Evolutionary conservation across 2,329 filamentous ascomycete species (phyloP), one percentile per base, ranked within the genome.

Genomic region (Xylariales sp.): DNA sequence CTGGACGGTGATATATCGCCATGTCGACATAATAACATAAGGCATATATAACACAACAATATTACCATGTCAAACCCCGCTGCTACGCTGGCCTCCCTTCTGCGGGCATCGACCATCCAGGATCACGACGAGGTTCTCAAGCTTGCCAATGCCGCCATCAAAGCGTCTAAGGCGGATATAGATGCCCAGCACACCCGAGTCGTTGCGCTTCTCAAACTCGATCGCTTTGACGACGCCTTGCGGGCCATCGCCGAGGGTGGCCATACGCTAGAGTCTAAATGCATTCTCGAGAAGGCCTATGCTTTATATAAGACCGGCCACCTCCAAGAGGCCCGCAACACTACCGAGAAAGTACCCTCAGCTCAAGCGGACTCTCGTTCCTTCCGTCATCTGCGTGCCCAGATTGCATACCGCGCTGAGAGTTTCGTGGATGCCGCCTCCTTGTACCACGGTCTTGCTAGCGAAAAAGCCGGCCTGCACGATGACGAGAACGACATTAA

Each of bases 251-350:
- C 89, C 67, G 87, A 89, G 43, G 89, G 84, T 18, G 89, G 89
- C 56, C 83, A 86, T 65, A 83, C 81, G 70, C 81, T 94, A 65
- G 87, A 90, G 76, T 82, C 86, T 46, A 80, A 81, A 65, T 92
- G 90, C 72, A 76, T 81, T 16, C 83, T 94, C 50, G 93, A 94
- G 79, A 90, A 90, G 77, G 88, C 91, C 1, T 97, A 97, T 81
- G 90, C 91, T n/a, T 85, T 94, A 23, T 97, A 96, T 82, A 96
- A 94, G 82, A 86, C 88, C 0, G 91, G 92, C 30, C 85, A 89
- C 71, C 85, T 93, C 1, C 82, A 85, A 23, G 89, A 90, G 64
- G 92, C 93, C 23, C 84, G 86, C 32, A 79, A 76, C 1, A 69
- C 81, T 16, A 75, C 86, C 18, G 52, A 65, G n/a, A 58, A 56